phyloP scores from a whole-genome alignment of 192 early-diverging fungal genomes.

The Podila epicladia region DNA sequence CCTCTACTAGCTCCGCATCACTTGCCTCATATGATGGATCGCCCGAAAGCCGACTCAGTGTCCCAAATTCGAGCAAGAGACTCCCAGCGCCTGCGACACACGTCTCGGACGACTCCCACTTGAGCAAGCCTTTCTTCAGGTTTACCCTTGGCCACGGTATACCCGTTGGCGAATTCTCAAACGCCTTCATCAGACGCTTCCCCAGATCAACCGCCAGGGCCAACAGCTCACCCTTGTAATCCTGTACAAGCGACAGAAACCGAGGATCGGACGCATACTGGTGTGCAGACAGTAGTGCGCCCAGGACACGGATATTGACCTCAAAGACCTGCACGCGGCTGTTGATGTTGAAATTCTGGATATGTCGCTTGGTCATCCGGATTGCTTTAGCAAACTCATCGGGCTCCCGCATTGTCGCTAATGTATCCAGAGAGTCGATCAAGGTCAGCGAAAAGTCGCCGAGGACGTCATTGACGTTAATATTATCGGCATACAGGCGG shows the following conservation, averaged over 20 bases:
- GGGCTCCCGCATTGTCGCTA: conserved; percentile 64
- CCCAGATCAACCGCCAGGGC: conserved; percentile 82
- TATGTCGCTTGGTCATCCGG: conserved; percentile 71
- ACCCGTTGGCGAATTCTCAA: conserved; percentile 79
- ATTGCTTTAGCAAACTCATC: conserved; percentile 33
- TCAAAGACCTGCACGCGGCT: conserved; percentile 96
- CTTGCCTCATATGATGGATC: conserved; percentile 80
- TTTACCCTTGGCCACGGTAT: conserved; percentile 89
- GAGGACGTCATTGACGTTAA: conserved; percentile 90
- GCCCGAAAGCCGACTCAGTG: conserved; percentile 86
- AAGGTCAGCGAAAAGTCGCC: conserved; percentile 95
- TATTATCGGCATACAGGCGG: conserved; percentile 63
- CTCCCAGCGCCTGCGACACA: conserved; percentile 93
- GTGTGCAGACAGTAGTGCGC: conserved; percentile 90
- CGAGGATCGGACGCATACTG: conserved; percentile 77
- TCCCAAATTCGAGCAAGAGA: conserved; percentile 92
- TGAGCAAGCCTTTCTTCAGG: conserved; percentile 75
- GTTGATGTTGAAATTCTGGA: conserved; percentile 83
- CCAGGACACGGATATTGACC: conserved; percentile 90
- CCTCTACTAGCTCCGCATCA: not conserved
- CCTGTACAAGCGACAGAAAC: conserved; percentile 64
- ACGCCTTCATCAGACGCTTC: conserved; percentile 87
- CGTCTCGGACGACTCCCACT: conserved; percentile 75
- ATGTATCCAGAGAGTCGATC: conserved; percentile 89
- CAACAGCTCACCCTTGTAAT: conserved; percentile 86